Evolutionary conservation across 352 stramenopile genomes (phyloP).

Genomic region (Plasmopara halstedii): DNA sequence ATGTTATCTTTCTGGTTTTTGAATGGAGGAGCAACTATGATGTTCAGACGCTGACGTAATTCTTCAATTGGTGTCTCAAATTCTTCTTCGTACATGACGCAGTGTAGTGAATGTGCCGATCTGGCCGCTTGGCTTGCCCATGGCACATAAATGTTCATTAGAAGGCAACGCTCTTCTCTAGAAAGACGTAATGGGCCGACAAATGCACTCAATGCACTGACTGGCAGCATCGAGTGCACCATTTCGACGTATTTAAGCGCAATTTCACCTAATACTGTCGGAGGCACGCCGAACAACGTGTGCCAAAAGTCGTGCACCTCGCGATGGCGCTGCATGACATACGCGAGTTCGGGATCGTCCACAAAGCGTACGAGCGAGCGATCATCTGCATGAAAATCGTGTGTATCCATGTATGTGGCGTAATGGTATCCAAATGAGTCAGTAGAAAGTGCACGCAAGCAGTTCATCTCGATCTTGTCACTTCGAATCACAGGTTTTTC

Average conservation of each 20-base stretch:
- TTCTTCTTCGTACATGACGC: conserved; percentile 94
- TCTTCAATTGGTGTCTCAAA: conserved; percentile 88
- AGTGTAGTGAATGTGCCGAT: conserved; percentile 80
- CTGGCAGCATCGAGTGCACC: conserved; percentile 92
- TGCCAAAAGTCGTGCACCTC: conserved; percentile 97
- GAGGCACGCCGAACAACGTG: conserved; percentile 90
- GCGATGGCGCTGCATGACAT: conserved; percentile 94
- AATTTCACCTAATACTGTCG: conserved; percentile 94
- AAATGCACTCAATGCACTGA: conserved; percentile 90
- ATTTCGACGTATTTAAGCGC: conserved; percentile 97
- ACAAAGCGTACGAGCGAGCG: conserved; percentile 81
- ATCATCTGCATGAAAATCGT: conserved; percentile 89
- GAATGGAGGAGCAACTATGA: conserved; percentile 30
- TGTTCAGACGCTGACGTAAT: conserved; percentile 61
- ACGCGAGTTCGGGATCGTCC: conserved; percentile 92
- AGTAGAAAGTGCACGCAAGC: conserved; percentile 53
- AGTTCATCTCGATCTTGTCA: conserved; percentile 61
- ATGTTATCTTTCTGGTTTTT: no score
- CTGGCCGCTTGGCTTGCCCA: conserved; percentile 85
- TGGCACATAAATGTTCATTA: conserved; percentile 88
- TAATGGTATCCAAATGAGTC: conserved; percentile 89
- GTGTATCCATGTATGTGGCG: conserved; percentile 83
- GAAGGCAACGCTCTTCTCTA: conserved; percentile 58
- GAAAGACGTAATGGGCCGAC: conserved; percentile 83
- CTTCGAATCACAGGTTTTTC: conserved; percentile 83